Evolutionary conservation across 208 protist species (phyloP).

Genomic region (Leishmania gerbilli): DNA sequence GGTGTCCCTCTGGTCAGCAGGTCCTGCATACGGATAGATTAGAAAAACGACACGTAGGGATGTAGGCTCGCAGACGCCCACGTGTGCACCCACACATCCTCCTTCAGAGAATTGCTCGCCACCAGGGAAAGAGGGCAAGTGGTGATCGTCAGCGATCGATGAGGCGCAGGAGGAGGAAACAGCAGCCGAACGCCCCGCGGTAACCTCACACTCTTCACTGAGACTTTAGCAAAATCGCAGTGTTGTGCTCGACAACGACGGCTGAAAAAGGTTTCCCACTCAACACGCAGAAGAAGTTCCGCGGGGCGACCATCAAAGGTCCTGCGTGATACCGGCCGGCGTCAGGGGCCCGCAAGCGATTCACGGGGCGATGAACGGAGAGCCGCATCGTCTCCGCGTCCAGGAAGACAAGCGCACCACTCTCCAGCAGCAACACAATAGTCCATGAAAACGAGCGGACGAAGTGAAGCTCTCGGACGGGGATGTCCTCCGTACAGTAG

Average conservation of each 20-base stretch:
- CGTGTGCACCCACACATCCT: background rate
- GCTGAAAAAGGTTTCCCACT: slow-evolving; percentile 35
- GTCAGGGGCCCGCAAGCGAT: slow-evolving; percentile 30
- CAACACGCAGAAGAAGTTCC: slow-evolving; percentile 29
- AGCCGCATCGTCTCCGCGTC: slow-evolving; percentile 64
- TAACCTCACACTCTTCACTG: slow-evolving; percentile 12
- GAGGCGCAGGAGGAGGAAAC: background rate
- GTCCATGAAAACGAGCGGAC: slow-evolving; percentile 54
- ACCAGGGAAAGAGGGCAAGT: background rate
- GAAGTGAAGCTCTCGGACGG: slow-evolving; percentile 50
- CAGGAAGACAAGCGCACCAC: slow-evolving; percentile 68
- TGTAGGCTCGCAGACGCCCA: background rate
- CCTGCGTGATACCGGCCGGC: slow-evolving; percentile 18
- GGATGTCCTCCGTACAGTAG: slow-evolving; percentile 58
- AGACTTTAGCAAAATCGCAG: slow-evolving; percentile 44
- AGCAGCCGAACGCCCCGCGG: background rate
- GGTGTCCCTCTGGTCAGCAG: background rate
- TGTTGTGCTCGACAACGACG: slow-evolving; percentile 60
- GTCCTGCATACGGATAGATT: too few species aligned
- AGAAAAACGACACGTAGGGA: too few species aligned
- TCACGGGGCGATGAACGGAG: slow-evolving; percentile 38
- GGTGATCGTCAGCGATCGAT: background rate
- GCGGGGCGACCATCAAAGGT: slow-evolving; percentile 12
- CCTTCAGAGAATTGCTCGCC: background rate
- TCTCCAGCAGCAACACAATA: slow-evolving; percentile 62